Conservation (phyloP, 208 protist genomes). For the Leishmania gerbilli region DNA sequence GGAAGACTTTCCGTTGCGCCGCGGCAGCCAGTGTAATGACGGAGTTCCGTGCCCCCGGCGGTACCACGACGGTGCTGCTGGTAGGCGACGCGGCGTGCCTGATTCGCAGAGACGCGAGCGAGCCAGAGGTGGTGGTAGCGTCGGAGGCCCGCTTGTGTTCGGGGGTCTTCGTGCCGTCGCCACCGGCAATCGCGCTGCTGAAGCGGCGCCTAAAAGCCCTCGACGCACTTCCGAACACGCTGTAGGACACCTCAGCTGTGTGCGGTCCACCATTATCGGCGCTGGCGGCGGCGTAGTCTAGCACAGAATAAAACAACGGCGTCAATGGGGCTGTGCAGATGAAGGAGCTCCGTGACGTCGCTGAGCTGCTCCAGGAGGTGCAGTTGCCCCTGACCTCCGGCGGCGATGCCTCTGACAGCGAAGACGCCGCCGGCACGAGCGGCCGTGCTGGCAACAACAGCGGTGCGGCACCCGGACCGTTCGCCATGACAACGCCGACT, state of each 20-base stretch:
- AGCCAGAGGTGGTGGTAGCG: not conserved
- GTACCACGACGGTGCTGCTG: not conserved
- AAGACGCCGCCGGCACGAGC: not conserved
- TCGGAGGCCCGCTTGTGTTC: no score
- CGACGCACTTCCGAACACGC: not conserved
- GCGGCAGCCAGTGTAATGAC: not conserved
- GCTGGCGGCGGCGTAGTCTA: not conserved
- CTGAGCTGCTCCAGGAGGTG: not conserved
- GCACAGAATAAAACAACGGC: constrained; percentile 3
- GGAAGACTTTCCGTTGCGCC: not conserved
- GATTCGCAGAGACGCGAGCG: not conserved
- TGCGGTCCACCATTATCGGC: not conserved
- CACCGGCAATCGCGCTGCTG: constrained; percentile 2
- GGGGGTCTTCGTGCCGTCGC: not conserved
- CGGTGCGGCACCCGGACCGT: not conserved
- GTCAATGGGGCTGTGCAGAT: not conserved
- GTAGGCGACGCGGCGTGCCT: not conserved
- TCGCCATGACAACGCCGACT: not conserved
- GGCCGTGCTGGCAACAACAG: not conserved
- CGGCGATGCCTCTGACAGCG: not conserved
- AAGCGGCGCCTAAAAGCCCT: not conserved
- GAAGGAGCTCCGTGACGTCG: not conserved
- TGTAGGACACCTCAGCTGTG: not conserved
- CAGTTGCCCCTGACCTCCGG: not conserved
- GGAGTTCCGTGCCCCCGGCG: not conserved